These are phyloP conservation scores for Nepenthes mirabilis DNA, from an alignment of 148 eudicot genomes.

Conservation along the genomic window DNA sequence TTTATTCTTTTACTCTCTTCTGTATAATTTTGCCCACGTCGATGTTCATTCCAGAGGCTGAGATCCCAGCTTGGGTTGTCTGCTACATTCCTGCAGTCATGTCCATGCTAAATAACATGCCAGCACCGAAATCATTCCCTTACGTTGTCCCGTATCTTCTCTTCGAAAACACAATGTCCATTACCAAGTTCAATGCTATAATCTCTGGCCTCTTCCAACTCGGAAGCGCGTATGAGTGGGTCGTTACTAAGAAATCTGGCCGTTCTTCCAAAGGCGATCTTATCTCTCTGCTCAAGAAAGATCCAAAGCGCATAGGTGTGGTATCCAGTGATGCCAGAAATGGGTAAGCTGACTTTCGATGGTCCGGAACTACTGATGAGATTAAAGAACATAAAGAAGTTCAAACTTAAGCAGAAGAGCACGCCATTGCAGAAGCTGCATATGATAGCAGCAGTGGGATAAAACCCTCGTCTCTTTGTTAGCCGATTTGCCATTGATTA, in stretches of 20 bases:
- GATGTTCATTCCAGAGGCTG: conserved; percentile 90
- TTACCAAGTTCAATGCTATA: conserved; percentile 97
- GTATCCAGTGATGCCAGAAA: no score
- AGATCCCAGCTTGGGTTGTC: conserved; percentile 88
- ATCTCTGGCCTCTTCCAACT: conserved; percentile 90
- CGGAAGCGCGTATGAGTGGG: conserved; percentile 93
- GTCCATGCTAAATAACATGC: conserved; percentile 85
- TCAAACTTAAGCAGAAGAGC: no score
- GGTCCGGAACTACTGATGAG: no score
- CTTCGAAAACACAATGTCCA: conserved; percentile 98
- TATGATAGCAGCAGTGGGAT: no score
- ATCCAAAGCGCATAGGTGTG: conserved; percentile 8
- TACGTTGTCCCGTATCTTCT: conserved; percentile 93
- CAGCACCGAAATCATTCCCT: conserved; percentile 90
- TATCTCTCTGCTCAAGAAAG: conserved; percentile 35
- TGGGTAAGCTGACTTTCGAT: no score
- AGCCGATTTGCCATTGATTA: no score
- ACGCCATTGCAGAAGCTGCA: no score
- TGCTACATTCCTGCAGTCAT: conserved; percentile 83
- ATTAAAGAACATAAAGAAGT: no score
- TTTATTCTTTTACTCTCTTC: conserved; percentile 91
- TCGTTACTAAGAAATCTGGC: conserved; percentile 95
- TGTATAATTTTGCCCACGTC: conserved; percentile 97
- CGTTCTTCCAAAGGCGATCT: conserved; percentile 96
- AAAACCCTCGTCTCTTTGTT: no score